phyloP scores from a whole-genome alignment of 164 flowering plant genomes.

The Brasenia schreberi region DNA sequence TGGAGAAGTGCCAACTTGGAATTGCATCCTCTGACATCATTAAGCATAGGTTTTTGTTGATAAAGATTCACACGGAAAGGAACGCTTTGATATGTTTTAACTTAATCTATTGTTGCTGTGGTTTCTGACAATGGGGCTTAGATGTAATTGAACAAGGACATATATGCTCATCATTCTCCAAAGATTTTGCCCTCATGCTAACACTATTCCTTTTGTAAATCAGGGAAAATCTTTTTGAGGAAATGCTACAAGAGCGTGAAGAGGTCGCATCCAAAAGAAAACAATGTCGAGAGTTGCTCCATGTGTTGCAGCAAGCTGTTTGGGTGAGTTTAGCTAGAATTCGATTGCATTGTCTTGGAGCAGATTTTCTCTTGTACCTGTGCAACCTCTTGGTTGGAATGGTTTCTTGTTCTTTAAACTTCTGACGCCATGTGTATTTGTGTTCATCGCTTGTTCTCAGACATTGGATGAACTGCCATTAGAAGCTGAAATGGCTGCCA shows the following conservation, averaged over 20 bases:
- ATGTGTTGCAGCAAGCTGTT: constrained; percentile 75
- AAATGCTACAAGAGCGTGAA: constrained; percentile 93
- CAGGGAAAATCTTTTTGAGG: constrained; percentile 85
- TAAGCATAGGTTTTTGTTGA: too few relatives aligned
- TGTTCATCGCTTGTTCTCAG: constrained; percentile 16
- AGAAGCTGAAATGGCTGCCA: constrained; percentile 76
- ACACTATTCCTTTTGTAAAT: neutral
- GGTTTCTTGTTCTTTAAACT: neutral
- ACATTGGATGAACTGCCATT: constrained; percentile 87
- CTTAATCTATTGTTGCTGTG: too few relatives aligned
- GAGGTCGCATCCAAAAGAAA: constrained; percentile 73
- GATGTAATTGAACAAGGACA: neutral
- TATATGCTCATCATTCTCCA: neutral
- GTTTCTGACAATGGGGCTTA: neutral
- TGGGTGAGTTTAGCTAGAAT: constrained; percentile 33
- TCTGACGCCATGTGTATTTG: neutral
- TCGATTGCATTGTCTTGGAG: neutral
- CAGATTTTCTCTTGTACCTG: neutral
- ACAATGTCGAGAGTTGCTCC: constrained; percentile 59
- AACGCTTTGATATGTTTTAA: too few relatives aligned
- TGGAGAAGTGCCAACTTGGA: too few relatives aligned
- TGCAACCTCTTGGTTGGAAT: neutral
- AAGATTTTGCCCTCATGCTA: neutral
- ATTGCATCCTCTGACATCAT: too few relatives aligned
- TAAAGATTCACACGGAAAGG: too few relatives aligned